These are phyloP conservation scores for Trichoderma breve DNA, from an alignment of 2,329 filamentous ascomycete genomes.

Conservation along the genomic window DNA sequence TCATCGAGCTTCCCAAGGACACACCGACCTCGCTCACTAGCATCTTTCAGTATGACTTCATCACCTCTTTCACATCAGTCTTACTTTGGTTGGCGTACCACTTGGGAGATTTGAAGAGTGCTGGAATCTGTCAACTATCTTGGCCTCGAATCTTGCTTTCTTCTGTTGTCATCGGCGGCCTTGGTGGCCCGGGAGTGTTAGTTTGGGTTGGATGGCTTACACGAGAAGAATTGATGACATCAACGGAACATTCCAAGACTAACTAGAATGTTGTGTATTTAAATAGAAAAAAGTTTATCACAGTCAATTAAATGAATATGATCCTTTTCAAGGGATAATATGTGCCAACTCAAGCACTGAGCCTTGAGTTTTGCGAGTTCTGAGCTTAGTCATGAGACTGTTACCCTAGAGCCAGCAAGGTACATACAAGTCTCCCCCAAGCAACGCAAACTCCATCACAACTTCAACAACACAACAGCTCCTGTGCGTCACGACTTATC, in stretches of 20 bases:
- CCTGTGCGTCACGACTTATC: not conserved
- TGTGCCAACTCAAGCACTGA: not conserved
- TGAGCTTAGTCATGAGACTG: not conserved
- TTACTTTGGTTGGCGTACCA: constrained; percentile 28
- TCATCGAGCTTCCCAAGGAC: constrained; percentile 23
- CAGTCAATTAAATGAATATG: not conserved
- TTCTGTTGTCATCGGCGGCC: not conserved
- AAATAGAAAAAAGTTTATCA: too few species aligned
- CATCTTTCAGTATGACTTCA: constrained; percentile 32
- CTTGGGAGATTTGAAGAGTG: constrained; percentile 27
- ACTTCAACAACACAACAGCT: not conserved
- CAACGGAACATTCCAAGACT: not conserved
- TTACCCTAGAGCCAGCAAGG: not conserved
- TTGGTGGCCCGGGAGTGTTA: constrained; percentile 14
- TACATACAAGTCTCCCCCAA: not conserved
- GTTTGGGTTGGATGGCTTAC: constrained; percentile 7
- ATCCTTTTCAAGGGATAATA: not conserved
- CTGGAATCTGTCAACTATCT: constrained; percentile 17
- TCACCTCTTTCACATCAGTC: constrained; percentile 23
- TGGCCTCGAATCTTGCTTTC: constrained; percentile 10
- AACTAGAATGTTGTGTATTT: not conserved
- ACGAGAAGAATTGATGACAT: constrained; percentile 12
- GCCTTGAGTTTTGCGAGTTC: not conserved
- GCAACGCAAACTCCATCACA: not conserved
- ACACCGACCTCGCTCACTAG: constrained; percentile 22